Base-by-base conservation (phyloP, 2,329 filamentous ascomycete species). In the Colletotrichum brevisporum region DNA sequence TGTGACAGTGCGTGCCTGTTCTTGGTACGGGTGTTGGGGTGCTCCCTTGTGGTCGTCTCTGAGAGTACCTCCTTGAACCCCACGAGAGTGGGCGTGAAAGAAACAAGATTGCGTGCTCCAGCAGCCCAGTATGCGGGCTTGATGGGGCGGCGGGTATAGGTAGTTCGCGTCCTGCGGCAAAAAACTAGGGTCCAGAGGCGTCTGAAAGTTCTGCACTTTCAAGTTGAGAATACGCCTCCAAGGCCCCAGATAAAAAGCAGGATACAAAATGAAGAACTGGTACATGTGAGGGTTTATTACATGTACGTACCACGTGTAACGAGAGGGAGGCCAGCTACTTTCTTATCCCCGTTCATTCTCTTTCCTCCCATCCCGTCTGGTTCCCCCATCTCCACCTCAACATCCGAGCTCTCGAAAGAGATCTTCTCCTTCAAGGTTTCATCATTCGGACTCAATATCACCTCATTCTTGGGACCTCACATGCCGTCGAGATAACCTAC, bases 81-180 rank as follows among this genome's bases (percentile, higher is more conserved):
- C 62, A 60, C n/a, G 62, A 69, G 31, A 36, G 31, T 24, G 31
- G 55, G 62, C 51, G 36, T 27, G 51, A 60, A 21, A 69, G 39
- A 56, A 67, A 39, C 67, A 69, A 56, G 67, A 69, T 69, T 67
- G 56, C 67, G 67, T 69, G 62, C 67, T 69, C 16, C 27, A 27
- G 31, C 31, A 36, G 31, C 31, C 31, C 10, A 36, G 31, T 24
- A 36, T 36, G 31, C 31, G 31, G 3, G 45, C 26, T 24, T n/a
- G 27, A 12, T 6, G 50, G 16, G 26, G 50, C 39, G 51, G 51
- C n/a, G 59, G 51, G 43, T 36, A 36, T 36, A 10, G 31, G 13
- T 45, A 10, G 31, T 16, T 45, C 24, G 26, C 51, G 43, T 48
- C 43, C 18, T 55, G 50, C 48, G 45, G 62, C 50, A 39, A 57